Evolutionary conservation across 768 basidiomycete species (phyloP).

Genomic region (Rhodotorula toruloides): DNA sequence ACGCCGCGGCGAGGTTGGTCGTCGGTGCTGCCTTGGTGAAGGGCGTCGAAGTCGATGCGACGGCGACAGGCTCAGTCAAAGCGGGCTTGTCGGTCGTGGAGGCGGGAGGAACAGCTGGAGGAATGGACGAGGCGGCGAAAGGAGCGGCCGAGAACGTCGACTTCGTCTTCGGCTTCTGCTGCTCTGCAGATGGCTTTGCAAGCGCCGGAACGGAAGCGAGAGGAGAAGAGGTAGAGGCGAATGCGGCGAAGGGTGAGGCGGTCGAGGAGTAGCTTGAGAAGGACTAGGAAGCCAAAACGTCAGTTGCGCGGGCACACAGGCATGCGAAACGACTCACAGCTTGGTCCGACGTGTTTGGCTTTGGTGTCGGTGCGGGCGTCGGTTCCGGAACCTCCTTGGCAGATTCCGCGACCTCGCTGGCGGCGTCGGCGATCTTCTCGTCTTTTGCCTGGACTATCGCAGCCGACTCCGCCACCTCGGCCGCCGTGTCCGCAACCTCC

Average conservation of each 20-base stretch:
- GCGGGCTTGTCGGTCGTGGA: neutral
- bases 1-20: slow-evolving; percentile 17
- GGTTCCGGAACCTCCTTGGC: slow-evolving; percentile 4
- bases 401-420: neutral
- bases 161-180: slow-evolving; percentile 34
- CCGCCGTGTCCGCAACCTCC: slow-evolving; percentile 14
- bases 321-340: too few species aligned
- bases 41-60: neutral
- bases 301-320: too few species aligned
- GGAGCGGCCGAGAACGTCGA: slow-evolving; percentile 21
- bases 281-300: neutral
- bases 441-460: slow-evolving; percentile 5
- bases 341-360: too few species aligned
- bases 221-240: slow-evolving; percentile 23
- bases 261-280: slow-evolving; percentile 13
- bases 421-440: neutral
- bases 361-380: neutral
- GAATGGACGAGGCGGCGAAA: slow-evolving; percentile 11
- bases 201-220: slow-evolving; percentile 21
- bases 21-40: slow-evolving; percentile 21
- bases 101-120: slow-evolving; percentile 1
- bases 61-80: neutral
- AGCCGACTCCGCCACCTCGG: slow-evolving; percentile 14
- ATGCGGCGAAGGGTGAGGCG: slow-evolving; percentile 31
- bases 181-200: neutral